Evolutionary conservation across 2,329 filamentous ascomycete species (phyloP), one percentile per base, ranked within the genome.

Genomic region (Pseudopyrenochaeta lycopersici): DNA sequence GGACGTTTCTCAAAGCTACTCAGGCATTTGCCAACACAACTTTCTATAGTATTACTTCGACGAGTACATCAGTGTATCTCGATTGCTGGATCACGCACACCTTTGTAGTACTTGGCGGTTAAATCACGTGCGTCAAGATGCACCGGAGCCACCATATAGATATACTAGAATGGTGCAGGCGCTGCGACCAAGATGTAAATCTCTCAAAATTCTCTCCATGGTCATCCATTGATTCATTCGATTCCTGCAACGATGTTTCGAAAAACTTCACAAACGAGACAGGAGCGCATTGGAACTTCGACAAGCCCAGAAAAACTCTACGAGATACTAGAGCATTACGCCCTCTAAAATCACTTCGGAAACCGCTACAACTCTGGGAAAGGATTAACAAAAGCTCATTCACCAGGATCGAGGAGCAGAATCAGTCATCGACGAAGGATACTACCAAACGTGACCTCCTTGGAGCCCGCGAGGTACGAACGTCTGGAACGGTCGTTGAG

Each of bases 21-120:
- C 63, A 7, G 62, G 63, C 11, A 52, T 60, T 18, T 57, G 63
- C 20, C 54, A 47, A 29, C 61, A 63, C 20, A 32, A 42, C 5
- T 65, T 63, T 18, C 46, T 43, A 15, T 67, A 64, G 32, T 56
- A 58, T 9, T 62, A 67, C 29, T 44, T 54, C 12, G 54, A 60
- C 7, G 64, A 67, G 15, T 60, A 48, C 15, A 54, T 67, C n/a
- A 21, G 54, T 36, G 50, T 63, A n/a, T 46, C 44, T 9, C 41
- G 43, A 21, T 27, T 29, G 10, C 33, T 41, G n/a, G 18, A 52
- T 44, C 14, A 17, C 45, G 12, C 55, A 61, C 38, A 57, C 45
- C 18, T 10, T 59, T 12, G 31, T 63, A 11, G 38, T 52, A 1
- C 41, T 33, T 7, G 30, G 15, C 3, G 23, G n/a, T 23, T 14